phyloP scores from a whole-genome alignment of 1,284 basidiomycete genomes.

The Pyrrhoderma noxium region DNA sequence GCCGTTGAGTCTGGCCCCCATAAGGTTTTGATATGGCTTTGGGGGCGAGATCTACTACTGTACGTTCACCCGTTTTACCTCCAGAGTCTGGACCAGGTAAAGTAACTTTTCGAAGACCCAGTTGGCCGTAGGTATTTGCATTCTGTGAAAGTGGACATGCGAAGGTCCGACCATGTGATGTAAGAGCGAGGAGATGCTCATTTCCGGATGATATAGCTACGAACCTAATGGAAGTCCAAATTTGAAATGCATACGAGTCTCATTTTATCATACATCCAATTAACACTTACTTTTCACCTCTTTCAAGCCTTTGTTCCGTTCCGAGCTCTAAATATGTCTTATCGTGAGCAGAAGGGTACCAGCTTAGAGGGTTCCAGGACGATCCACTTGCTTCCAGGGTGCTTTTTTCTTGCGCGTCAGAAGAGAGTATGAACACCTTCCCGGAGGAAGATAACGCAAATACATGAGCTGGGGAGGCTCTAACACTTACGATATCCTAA shows the following conservation, averaged over 20 bases:
- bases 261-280: slow-evolving; percentile 30
- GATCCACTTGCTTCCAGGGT: slow-evolving; percentile 19
- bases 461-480: slow-evolving; percentile 48
- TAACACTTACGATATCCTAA: slow-evolving; percentile 63
- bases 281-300: slow-evolving; percentile 43
- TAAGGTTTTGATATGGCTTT: slow-evolving; percentile 48
- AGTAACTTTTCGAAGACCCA: slow-evolving; percentile 66
- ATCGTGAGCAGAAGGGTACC: slow-evolving; percentile 24
- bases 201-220: slow-evolving; percentile 66
- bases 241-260: neutral
- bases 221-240: slow-evolving; percentile 40
- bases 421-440: slow-evolving; percentile 63
- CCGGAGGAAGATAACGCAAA: slow-evolving; percentile 74
- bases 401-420: slow-evolving; percentile 30
- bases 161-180: slow-evolving; percentile 76
- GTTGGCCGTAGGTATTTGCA: slow-evolving; percentile 84
- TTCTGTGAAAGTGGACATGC: slow-evolving; percentile 68
- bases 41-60: slow-evolving; percentile 54
- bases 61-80: slow-evolving; percentile 24
- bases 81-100: slow-evolving; percentile 31
- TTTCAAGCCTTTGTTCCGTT: slow-evolving; percentile 38
- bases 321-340: slow-evolving; percentile 33
- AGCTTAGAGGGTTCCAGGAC: slow-evolving; percentile 20
- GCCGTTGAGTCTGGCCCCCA: slow-evolving; percentile 34
- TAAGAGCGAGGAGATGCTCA: slow-evolving; percentile 82